phyloP scores from a whole-genome alignment of 495 filamentous ascomycete genomes.

The Melanomma pulvis-pyrius region DNA sequence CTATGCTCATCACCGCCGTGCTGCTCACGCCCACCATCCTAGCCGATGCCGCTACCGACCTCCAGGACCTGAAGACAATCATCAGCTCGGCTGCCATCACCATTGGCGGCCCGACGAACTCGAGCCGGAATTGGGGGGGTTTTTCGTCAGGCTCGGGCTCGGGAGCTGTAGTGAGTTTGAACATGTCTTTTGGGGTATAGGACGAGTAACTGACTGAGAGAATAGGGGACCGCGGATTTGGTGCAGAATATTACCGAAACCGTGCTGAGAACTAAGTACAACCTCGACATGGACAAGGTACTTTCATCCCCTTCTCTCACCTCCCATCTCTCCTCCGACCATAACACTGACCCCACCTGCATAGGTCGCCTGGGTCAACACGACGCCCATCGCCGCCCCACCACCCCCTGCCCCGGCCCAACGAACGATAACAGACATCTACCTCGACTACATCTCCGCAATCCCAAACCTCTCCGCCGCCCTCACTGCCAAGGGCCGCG shows the following conservation, averaged over 20 bases:
- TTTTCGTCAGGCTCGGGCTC: background rate
- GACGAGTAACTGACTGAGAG: background rate
- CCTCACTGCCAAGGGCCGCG: constrained; percentile 25
- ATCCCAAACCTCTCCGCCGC: constrained; percentile 31
- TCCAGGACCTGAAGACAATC: constrained; percentile 20
- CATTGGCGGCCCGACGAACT: constrained; percentile 24
- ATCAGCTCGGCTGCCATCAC: constrained; percentile 26
- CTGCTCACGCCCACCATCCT: constrained; percentile 17
- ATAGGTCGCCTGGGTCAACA: constrained; percentile 20
- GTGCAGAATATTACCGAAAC: constrained; percentile 22
- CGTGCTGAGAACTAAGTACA: constrained; percentile 18
- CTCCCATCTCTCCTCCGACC: background rate
- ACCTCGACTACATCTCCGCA: constrained; percentile 30
- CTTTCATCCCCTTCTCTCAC: background rate
- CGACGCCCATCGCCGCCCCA: constrained; percentile 1
- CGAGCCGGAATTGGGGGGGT: constrained; percentile 21
- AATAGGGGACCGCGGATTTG: constrained; percentile 27
- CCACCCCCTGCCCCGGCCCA: background rate
- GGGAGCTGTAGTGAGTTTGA: background rate
- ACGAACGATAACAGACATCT: constrained; percentile 1
- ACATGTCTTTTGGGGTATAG: background rate
- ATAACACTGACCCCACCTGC: background rate
- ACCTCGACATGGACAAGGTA: constrained; percentile 22
- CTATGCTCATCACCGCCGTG: constrained; percentile 25
- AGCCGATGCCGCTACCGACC: constrained; percentile 23